Conservation (phyloP, 495 filamentous ascomycete genomes). For the Penicillium taxi region DNA sequence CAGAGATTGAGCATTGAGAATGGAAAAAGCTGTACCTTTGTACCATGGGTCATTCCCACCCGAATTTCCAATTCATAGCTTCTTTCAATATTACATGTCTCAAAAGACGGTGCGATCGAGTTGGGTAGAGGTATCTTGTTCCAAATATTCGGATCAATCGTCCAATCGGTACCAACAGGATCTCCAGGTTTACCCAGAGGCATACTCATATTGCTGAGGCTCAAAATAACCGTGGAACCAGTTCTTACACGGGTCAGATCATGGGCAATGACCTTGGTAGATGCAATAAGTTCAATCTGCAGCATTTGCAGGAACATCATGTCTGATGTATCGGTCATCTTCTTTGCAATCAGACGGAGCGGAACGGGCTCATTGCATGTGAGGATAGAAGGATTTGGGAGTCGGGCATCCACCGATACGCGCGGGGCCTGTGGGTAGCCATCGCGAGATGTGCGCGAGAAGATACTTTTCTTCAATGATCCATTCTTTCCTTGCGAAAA, state of each 20-base stretch:
- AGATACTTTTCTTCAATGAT: slow-evolving; percentile 47
- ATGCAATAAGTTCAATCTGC: slow-evolving; percentile 72
- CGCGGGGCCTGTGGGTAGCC: slow-evolving; percentile 32
- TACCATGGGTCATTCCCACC: slow-evolving; percentile 61
- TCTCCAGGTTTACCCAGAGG: slow-evolving; percentile 52
- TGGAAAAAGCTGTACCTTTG: slow-evolving; percentile 40
- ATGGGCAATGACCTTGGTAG: slow-evolving; percentile 69
- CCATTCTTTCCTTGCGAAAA: slow-evolving; percentile 46
- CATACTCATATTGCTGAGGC: slow-evolving; percentile 57
- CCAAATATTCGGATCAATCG: slow-evolving; percentile 64
- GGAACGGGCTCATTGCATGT: slow-evolving; percentile 83
- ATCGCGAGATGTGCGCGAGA: slow-evolving; percentile 33
- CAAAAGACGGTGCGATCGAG: slow-evolving; percentile 75
- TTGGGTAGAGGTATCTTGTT: slow-evolving; percentile 60
- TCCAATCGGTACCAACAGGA: slow-evolving; percentile 54
- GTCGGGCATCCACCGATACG: slow-evolving; percentile 64
- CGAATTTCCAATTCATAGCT: slow-evolving; percentile 75
- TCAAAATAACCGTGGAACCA: slow-evolving; percentile 60
- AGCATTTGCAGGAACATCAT: slow-evolving; percentile 67
- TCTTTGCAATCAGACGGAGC: slow-evolving; percentile 68
- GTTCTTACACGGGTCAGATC: slow-evolving; percentile 57
- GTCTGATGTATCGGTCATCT: slow-evolving; percentile 54
- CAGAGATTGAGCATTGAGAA: slow-evolving; percentile 3
- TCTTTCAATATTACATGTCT: slow-evolving; percentile 79
- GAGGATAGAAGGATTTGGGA: slow-evolving; percentile 82